phyloP scores from a whole-genome alignment of 768 basidiomycete species.

The Daedaleopsis sinensis region DNA sequence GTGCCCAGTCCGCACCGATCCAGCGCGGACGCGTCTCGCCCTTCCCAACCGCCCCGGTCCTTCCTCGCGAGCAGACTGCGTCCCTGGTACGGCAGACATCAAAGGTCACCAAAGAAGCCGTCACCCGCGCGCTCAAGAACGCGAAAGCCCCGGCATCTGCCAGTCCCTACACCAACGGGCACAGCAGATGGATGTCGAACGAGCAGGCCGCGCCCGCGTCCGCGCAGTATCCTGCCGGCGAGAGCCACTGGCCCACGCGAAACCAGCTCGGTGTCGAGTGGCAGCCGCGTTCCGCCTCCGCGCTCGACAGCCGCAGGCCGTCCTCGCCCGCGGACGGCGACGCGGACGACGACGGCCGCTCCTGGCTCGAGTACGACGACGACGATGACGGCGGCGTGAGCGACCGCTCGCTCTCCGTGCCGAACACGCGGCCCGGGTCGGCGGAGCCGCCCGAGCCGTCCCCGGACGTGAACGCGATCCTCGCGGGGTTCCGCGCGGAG shows the following conservation, averaged over 20 bases:
- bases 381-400: slow-evolving; percentile 18
- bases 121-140: slow-evolving; percentile 3
- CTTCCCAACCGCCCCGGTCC: slow-evolving; percentile 30
- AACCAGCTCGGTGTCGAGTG: slow-evolving; percentile 23
- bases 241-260: slow-evolving; percentile 2
- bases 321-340: neutral
- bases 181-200: slow-evolving; percentile 13
- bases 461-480: slow-evolving; percentile 16
- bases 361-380: slow-evolving; percentile 21
- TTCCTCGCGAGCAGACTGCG: slow-evolving; percentile 27
- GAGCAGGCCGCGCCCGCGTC: slow-evolving; percentile 8
- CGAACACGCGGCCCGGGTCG: slow-evolving; percentile 7
- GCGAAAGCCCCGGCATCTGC: slow-evolving; percentile 15
- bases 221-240: slow-evolving; percentile 1
- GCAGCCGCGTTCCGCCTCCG: slow-evolving; percentile 28
- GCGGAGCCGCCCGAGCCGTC: slow-evolving; percentile 15
- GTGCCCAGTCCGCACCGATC: slow-evolving; percentile 12
- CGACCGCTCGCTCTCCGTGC: slow-evolving; percentile 1
- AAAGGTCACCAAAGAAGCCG: slow-evolving; percentile 17
- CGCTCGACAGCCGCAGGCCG: slow-evolving; percentile 13
- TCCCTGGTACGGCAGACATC: slow-evolving; percentile 25
- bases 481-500: slow-evolving; percentile 13
- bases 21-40: slow-evolving; percentile 22
- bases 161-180: slow-evolving; percentile 18
- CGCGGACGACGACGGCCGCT: slow-evolving; percentile 7